A percentile compares a stretch with the other conserved stretches of the same genome.
Evolutionary conservation across 2,329 filamentous ascomycete species (phyloP).

Genomic region (Lasiodiplodia theobromae): DNA sequence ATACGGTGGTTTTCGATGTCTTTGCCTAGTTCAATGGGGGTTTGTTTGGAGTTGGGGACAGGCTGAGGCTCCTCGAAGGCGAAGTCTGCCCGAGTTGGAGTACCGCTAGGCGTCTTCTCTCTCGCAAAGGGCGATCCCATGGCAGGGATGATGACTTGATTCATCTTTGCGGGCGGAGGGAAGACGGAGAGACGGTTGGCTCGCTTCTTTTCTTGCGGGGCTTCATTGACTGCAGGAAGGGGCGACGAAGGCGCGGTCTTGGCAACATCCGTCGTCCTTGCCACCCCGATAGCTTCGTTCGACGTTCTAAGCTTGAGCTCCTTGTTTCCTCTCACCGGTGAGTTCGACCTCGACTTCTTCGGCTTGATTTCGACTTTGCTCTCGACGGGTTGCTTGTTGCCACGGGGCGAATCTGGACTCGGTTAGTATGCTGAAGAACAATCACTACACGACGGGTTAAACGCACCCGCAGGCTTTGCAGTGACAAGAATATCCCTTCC

Average conservation of each 20-base stretch:
- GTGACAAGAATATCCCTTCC: conserved; percentile 14
- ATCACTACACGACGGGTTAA: background rate
- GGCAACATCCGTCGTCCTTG: conserved; percentile 19
- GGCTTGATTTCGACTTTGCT: conserved; percentile 9
- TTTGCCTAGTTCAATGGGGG: background rate
- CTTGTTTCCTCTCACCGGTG: background rate
- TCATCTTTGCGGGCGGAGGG: conserved; percentile 31
- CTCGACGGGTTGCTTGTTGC: background rate
- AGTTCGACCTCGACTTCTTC: background rate
- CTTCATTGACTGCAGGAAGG: conserved; percentile 2
- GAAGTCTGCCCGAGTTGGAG: background rate
- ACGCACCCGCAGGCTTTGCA: conserved; percentile 4
- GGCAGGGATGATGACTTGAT: background rate
- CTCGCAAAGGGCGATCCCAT: background rate
- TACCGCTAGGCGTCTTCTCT: background rate
- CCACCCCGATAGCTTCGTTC: conserved; percentile 10
- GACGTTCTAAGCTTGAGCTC: background rate
- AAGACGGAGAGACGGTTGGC: conserved; percentile 39
- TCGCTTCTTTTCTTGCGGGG: conserved; percentile 35
- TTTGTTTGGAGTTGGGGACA: background rate
- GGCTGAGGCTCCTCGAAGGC: background rate
- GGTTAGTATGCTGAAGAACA: background rate
- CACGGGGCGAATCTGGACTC: background rate
- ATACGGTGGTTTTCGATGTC: background rate
- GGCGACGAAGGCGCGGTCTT: conserved; percentile 23